phyloP scores from a whole-genome alignment of 2,329 filamentous ascomycete species.

The Septoria petroselini region DNA sequence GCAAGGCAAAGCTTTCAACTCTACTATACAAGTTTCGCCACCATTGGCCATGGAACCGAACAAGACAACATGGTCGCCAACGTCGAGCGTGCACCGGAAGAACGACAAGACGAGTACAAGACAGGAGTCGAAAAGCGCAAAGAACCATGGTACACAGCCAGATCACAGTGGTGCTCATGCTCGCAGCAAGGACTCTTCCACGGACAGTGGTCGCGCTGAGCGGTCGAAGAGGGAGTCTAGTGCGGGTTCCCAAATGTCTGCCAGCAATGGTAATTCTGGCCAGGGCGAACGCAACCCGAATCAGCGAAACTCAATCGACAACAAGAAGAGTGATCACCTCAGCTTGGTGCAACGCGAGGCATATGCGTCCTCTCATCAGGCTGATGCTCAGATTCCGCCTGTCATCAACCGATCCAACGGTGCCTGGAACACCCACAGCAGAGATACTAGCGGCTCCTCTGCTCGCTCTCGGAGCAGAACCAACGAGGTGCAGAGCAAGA shows the following conservation, averaged over 20 bases:
- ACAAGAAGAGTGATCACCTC: conserved; percentile 1
- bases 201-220: neutral
- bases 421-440: neutral
- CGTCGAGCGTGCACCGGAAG: neutral
- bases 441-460: neutral
- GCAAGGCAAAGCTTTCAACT: conserved; percentile 6
- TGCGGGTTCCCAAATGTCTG: neutral
- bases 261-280: neutral
- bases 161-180: neutral
- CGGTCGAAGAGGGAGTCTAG: neutral
- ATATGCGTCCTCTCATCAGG: neutral
- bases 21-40: neutral
- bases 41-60: conserved; percentile 10
- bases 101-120: neutral
- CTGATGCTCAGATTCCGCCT: neutral
- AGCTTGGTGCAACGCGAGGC: neutral
- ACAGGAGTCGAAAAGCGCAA: neutral
- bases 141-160: neutral
- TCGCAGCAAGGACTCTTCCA: neutral
- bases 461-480: neutral
- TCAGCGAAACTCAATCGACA: neutral
- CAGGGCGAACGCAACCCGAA: neutral
- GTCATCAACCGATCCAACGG: neutral
- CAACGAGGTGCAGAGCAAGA: neutral
- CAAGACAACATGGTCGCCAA: conserved; percentile 10